Base-by-base conservation (phyloP, 371 early-diverging fungal genomes). In the Nematocida sp. region DNA sequence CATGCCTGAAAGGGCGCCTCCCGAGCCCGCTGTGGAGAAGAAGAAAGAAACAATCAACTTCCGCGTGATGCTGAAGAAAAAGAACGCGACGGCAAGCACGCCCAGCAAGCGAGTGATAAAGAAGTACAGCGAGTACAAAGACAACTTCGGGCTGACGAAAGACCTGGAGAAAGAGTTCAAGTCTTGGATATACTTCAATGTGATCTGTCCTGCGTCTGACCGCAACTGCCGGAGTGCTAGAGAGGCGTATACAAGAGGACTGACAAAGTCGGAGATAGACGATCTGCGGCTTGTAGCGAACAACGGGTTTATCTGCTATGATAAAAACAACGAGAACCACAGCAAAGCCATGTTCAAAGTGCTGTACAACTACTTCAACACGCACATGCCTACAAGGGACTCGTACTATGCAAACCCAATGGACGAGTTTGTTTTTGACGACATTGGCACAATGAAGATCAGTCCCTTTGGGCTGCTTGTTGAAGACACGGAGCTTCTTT, bases 401-500 rank as follows among this genome's bases (percentile, higher is more conserved):
- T 70, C 74, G 3, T 70, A 60, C 50, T 70, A 70, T 43, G 27
- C 74, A 7, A 70, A 70, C 43, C 74, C 74, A 17, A 70, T 70
- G 74, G 74, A 70, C 36, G 74, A 70, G 58, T 70, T 70, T 62
- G 31, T 70, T 46, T 70, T 70, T 60, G 74, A 70, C 17, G 58
- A 60, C 34, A 43, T 51, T 15, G 41, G 48, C 32, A 70, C 23
- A 27, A 56, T 57, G 15, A 70, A 57, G 32, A 60, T 70, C 38
- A 70, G 74, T 31, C 11, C 21, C 17, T 70, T 62, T 50, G 74
- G 74, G 23, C 53, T 70, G 41, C 34, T 70, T 34, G 58, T 70
- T 32, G 74, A 70, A 34, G 74, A 70, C 37, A 60, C 60, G 40
- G 74, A 70, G 46, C 60, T 60, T 25, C 63, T 70, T 13, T 29